These are phyloP conservation scores for Penicillium coffeae DNA, from an alignment of 495 filamentous ascomycete species.

Conservation along the genomic window DNA sequence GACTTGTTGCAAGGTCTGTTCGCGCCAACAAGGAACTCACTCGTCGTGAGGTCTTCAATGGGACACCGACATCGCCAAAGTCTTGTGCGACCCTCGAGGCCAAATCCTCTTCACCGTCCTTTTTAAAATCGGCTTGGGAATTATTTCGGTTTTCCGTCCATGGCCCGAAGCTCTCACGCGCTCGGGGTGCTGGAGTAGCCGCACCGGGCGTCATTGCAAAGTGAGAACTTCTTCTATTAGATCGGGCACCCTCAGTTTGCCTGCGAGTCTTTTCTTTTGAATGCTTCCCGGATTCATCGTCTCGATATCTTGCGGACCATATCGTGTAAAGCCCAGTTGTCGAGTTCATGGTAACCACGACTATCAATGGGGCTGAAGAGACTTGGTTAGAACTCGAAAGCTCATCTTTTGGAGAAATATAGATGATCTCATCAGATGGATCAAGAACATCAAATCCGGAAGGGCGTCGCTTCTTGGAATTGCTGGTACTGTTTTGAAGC, in stretches of 20 bases:
- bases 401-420: conserved; percentile 62
- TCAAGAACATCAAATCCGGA: conserved; percentile 54
- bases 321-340: conserved; percentile 70
- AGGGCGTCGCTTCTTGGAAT: conserved; percentile 16
- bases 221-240: conserved; percentile 80
- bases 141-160: conserved; percentile 33
- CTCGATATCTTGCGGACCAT: conserved; percentile 70
- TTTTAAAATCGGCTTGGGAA: conserved; percentile 28
- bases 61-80: conserved; percentile 61
- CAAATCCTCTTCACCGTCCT: conserved; percentile 54
- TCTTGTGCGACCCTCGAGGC: conserved; percentile 75
- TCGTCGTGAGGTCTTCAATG: conserved; percentile 71
- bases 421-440: conserved; percentile 72
- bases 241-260: conserved; percentile 52
- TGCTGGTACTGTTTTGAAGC: conserved; percentile 27
- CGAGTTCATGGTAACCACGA: conserved; percentile 78
- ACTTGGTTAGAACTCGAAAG: conserved; percentile 24
- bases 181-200: conserved; percentile 66
- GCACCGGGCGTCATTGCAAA: conserved; percentile 74
- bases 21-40: conserved; percentile 93
- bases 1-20: conserved; percentile 75
- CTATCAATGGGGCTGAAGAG: conserved; percentile 49
- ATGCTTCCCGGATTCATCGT: conserved; percentile 51
- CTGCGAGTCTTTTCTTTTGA: conserved; percentile 43
- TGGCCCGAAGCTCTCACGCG: conserved; percentile 57